phyloP scores from a whole-genome alignment of 2,329 filamentous ascomycete genomes.

The Ceratocystis harringtonii region DNA sequence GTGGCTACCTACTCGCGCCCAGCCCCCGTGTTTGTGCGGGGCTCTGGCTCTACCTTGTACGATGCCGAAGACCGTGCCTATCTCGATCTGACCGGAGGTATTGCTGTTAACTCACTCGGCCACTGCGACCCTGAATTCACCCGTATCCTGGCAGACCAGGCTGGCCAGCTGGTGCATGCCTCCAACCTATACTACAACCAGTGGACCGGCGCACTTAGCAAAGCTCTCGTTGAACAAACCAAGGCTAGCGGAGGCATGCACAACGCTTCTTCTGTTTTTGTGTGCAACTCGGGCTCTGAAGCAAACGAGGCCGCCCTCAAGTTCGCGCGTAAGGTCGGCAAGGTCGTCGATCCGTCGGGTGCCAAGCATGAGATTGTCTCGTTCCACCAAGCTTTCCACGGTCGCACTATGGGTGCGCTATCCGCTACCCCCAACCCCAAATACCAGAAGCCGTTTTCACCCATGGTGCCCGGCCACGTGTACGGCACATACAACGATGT shows the following conservation, averaged over 20 bases:
- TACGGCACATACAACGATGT: conserved; percentile 80
- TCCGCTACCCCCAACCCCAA: conserved; percentile 97
- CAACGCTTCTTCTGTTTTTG: conserved; percentile 64
- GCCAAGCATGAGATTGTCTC: conserved; percentile 74
- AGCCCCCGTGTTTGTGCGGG: conserved; percentile 75
- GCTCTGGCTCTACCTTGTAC: conserved; percentile 75
- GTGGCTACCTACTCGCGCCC: conserved; percentile 89
- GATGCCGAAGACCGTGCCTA: conserved; percentile 82
- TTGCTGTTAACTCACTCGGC: conserved; percentile 85
- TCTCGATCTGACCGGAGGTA: conserved; percentile 88
- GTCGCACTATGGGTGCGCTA: conserved; percentile 84
- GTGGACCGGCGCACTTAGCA: conserved; percentile 81
- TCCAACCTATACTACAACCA: conserved; percentile 97
- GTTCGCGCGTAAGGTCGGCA: conserved; percentile 84
- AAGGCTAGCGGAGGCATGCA: conserved; percentile 67
- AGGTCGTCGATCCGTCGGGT: conserved; percentile 54
- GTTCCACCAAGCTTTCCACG: conserved; percentile 87
- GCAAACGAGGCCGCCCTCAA: conserved; percentile 97
- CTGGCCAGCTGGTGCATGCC: conserved; percentile 68
- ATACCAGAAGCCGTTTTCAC: conserved; percentile 87
- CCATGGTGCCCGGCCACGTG: conserved; percentile 87
- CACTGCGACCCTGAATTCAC: conserved; percentile 74
- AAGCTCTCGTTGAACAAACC: conserved; percentile 71
- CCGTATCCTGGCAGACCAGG: conserved; percentile 62
- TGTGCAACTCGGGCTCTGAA: conserved; percentile 93